Evolutionary conservation across 2,329 filamentous ascomycete genomes (phyloP).

Genomic region (Ophiostoma angusticollis): DNA sequence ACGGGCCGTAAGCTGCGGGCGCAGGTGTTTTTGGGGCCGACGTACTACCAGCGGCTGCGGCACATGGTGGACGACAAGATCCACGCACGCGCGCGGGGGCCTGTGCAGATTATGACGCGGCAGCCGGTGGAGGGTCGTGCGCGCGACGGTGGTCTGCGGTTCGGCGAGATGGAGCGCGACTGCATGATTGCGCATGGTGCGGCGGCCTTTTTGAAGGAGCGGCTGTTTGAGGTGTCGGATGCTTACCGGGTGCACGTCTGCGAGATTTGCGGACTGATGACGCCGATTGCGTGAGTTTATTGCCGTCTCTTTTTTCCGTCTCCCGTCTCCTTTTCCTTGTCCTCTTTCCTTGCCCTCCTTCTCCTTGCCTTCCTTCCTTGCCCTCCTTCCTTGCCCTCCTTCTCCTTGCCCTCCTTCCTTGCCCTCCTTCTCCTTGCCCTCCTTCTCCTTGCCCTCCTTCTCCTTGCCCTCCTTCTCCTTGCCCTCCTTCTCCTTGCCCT

Average conservation of each 20-base stretch:
- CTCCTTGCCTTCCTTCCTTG: slow-evolving; percentile 1
- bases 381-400: not conserved
- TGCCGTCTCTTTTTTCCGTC: not conserved
- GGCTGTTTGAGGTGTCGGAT: slow-evolving; percentile 93
- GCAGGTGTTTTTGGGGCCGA: slow-evolving; percentile 93
- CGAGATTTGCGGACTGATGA: slow-evolving; percentile 98
- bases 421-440: not conserved
- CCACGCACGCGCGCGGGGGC: slow-evolving; percentile 92
- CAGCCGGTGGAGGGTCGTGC: slow-evolving; percentile 98
- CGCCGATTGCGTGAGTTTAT: slow-evolving; percentile 81
- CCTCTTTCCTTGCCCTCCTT: not conserved
- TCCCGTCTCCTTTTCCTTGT: not conserved
- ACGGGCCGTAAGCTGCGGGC: slow-evolving; percentile 87
- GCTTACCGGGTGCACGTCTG: slow-evolving; percentile 97
- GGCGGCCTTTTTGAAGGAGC: slow-evolving; percentile 91
- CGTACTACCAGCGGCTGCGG: slow-evolving; percentile 94
- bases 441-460: slow-evolving; percentile 1
- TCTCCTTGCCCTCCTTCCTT: not conserved
- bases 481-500: not conserved
- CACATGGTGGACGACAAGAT: slow-evolving; percentile 99
- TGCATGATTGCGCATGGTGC: slow-evolving; percentile 99
- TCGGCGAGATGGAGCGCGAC: slow-evolving; percentile 99
- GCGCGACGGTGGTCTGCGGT: slow-evolving; percentile 91
- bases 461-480: not conserved
- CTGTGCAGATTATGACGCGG: slow-evolving; percentile 90